Base-by-base conservation (phyloP, 2,329 filamentous ascomycete species). In the Cladosporium oxysporum region DNA sequence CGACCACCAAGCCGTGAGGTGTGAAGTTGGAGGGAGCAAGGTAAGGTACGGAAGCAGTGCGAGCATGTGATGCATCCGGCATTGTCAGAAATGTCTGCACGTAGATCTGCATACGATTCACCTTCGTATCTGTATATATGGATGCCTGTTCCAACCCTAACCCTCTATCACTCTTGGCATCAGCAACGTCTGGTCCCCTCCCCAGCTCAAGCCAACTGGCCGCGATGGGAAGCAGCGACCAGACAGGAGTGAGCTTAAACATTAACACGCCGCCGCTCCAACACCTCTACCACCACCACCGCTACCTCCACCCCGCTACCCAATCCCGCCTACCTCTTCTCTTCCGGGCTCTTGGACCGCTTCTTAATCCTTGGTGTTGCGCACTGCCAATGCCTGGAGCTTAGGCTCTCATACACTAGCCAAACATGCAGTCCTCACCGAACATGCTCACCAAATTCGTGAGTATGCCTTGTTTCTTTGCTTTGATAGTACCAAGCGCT, bases 371-470 rank as follows among this genome's bases (percentile, higher is more conserved):
- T 58, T 69, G 67, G 66, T 33, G 53, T 66, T 64, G 66, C 57
- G 66, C 55, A 55, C 60, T 57, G 53, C 61, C 61, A 57, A 66
- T 71, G 69, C 64, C 66, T 66, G 72, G 72, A 72, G 72, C 73
- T 69, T 66, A 71, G 72, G 73, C 73, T 72, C 71, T 69, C 66
- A 66, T 57, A 64, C 62, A 65, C 64, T 50, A 68, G 65, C 74
- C 77, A 76, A 78, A 73, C 75, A 83, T 83, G 80, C 70, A 71
- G 65, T 72, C 75, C 64, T 79, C 81, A 71, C 80, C 81, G 69
- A 80, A 77, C 70, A 84, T 84, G 82, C 80, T 84, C 77, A 84
- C 82, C 73, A 84, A 84, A 79, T 83, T 79, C 79, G 64, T 66
- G 31, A 57, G 64, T 28, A 57, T 21, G n/a, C 61, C 50, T 18